Conservation (phyloP, 2,329 filamentous ascomycete genomes). For the Metarhizium guizhouense region DNA sequence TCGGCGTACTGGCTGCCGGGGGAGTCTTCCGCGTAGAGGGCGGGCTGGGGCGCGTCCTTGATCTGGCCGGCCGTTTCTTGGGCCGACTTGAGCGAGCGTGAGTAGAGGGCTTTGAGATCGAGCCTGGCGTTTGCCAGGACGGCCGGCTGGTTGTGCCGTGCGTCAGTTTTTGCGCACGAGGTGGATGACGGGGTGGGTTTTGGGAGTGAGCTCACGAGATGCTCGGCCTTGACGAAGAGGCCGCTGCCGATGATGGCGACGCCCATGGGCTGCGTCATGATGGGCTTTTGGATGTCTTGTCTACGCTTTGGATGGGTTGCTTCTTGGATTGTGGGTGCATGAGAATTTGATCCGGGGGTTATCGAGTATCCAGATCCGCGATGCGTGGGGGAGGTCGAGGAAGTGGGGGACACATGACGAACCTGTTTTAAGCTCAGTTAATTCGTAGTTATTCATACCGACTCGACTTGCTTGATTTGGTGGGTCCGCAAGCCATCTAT, state of each 20-base stretch:
- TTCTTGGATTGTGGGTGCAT: no score
- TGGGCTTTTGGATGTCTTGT: background rate
- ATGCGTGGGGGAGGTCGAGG: no score
- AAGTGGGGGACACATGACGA: no score
- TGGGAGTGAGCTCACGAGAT: conserved; percentile 33
- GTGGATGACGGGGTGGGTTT: no score
- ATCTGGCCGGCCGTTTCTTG: conserved; percentile 32
- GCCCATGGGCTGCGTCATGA: conserved; percentile 23
- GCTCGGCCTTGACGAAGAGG: conserved; percentile 51
- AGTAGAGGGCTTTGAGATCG: conserved; percentile 57
- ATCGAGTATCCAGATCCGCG: no score
- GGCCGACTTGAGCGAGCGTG: conserved; percentile 51
- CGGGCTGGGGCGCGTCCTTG: conserved; percentile 19
- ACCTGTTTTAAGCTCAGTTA: background rate
- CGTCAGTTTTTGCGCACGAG: no score
- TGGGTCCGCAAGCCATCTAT: background rate
- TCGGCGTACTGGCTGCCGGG: conserved; percentile 37
- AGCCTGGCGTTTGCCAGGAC: conserved; percentile 24
- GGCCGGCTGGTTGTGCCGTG: background rate
- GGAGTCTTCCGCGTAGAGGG: conserved; percentile 50
- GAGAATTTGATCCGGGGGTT: no score
- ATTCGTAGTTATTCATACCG: no score
- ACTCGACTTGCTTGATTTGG: background rate
- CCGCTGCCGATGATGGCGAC: conserved; percentile 55
- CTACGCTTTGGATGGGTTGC: no score